Conservation (phyloP, 768 basidiomycete species). For the Austroboletus eburneus region DNA sequence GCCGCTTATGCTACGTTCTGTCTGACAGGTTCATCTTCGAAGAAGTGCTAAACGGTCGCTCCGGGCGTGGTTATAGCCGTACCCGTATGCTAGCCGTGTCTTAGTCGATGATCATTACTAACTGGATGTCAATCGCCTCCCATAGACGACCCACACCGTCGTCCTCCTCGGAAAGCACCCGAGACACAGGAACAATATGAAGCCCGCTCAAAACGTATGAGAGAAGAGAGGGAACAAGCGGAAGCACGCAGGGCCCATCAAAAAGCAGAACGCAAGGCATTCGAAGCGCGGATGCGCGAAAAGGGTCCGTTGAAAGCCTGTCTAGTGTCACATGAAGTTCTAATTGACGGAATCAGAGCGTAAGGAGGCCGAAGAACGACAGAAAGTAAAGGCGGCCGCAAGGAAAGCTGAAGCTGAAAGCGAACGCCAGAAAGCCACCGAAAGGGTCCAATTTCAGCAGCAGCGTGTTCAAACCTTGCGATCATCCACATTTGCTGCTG, state of each 20-base stretch:
- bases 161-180: constrained; percentile 14
- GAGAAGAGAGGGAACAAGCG: constrained; percentile 54
- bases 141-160: constrained; percentile 20
- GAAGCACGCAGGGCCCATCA: constrained; percentile 45
- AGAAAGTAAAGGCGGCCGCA: constrained; percentile 47
- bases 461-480: constrained; percentile 52
- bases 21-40: constrained; percentile 46
- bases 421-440: constrained; percentile 43
- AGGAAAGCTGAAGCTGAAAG: constrained; percentile 56
- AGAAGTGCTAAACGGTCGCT: constrained; percentile 38
- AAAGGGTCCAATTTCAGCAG: constrained; percentile 43
- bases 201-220: constrained; percentile 44
- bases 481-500: constrained; percentile 62
- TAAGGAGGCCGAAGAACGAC: constrained; percentile 51
- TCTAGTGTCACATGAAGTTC: constrained; percentile 2
- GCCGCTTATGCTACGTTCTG: constrained; percentile 2
- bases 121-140: constrained; percentile 1
- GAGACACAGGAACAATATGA: constrained; percentile 53
- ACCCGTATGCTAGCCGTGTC: constrained; percentile 25
- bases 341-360: constrained; percentile 35
- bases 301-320: constrained; percentile 36
- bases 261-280: constrained; percentile 44
- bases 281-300: constrained; percentile 44
- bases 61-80: constrained; percentile 23
- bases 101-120: constrained; percentile 6